Evolutionary conservation across 148 eudicot species (phyloP).

Genomic region (Rhododendron simsii): DNA sequence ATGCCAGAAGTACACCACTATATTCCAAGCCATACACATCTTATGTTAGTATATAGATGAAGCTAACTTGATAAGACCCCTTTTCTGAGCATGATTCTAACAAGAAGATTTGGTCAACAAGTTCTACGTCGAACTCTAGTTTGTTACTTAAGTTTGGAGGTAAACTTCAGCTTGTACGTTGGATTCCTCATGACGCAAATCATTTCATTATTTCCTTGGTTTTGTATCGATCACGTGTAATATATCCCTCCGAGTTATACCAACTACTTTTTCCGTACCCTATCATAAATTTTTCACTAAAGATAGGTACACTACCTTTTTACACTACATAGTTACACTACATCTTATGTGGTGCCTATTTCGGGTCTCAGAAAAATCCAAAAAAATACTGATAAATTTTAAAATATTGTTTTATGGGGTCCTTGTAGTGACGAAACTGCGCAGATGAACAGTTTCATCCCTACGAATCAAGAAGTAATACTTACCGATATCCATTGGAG

Average conservation of each 20-base stretch:
- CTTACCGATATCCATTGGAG: no score
- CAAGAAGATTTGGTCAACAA: not conserved
- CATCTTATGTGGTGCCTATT: no score
- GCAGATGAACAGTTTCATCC: no score
- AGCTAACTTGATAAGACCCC: not conserved
- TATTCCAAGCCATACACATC: not conserved
- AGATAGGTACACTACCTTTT: no score
- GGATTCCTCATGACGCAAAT: not conserved
- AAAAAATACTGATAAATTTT: no score
- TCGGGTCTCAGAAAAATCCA: no score
- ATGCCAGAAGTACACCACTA: not conserved
- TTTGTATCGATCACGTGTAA: not conserved
- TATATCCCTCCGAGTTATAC: not conserved
- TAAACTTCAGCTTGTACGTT: not conserved
- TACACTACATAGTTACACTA: no score
- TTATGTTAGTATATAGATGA: not conserved
- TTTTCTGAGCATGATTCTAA: not conserved
- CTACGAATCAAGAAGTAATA: no score
- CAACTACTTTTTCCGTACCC: not conserved
- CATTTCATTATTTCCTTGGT: not conserved
- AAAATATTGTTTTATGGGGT: no score
- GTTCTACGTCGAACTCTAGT: not conserved
- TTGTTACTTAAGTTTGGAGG: not conserved
- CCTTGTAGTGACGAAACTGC: no score
- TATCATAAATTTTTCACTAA: no score